These are phyloP conservation scores for Leucocoprinus leucothites DNA, from an alignment of 768 basidiomycete genomes.

Conservation along the genomic window DNA sequence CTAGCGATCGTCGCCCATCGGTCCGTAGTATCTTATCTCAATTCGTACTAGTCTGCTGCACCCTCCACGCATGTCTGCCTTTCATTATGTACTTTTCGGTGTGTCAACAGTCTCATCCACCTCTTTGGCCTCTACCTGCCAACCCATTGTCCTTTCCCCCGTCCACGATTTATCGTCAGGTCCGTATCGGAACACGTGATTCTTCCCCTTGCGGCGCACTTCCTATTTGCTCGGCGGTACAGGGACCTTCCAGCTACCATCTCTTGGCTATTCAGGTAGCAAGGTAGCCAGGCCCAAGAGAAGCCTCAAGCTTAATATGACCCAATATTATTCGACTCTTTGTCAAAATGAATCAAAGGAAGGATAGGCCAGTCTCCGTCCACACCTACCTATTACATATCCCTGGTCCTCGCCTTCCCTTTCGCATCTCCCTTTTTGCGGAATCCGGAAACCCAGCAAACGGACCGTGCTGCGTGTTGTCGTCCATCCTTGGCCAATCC, in stretches of 20 bases:
- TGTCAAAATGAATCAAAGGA: too few species aligned
- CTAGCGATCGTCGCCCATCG: constrained; percentile 7
- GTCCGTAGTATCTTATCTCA: constrained; percentile 10
- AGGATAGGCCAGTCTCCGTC: too few species aligned
- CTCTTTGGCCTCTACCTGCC: too few species aligned
- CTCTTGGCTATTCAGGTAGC: too few species aligned
- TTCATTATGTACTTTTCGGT: constrained; percentile 3
- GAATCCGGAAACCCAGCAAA: constrained; percentile 1
- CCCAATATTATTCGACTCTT: too few species aligned
- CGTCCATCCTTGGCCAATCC: neutral
- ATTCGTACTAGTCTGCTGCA: constrained; percentile 9
- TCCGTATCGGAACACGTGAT: constrained; percentile 13
- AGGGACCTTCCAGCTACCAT: too few species aligned
- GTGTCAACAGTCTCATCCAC: neutral
- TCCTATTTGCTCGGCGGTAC: constrained; percentile 7
- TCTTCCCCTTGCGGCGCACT: neutral
- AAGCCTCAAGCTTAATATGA: too few species aligned
- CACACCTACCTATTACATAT: neutral
- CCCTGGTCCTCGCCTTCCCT: neutral
- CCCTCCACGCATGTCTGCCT: constrained; percentile 2
- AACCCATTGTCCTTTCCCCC: too few species aligned
- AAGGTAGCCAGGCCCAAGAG: too few species aligned
- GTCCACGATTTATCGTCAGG: constrained; percentile 4
- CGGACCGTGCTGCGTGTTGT: too few species aligned
- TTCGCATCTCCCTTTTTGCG: constrained; percentile 7